A percentile compares a stretch with the other conserved stretches of the same genome.
Conservation (phyloP, 1,284 basidiomycete genomes). For the Apiotrichum gamsii region DNA sequence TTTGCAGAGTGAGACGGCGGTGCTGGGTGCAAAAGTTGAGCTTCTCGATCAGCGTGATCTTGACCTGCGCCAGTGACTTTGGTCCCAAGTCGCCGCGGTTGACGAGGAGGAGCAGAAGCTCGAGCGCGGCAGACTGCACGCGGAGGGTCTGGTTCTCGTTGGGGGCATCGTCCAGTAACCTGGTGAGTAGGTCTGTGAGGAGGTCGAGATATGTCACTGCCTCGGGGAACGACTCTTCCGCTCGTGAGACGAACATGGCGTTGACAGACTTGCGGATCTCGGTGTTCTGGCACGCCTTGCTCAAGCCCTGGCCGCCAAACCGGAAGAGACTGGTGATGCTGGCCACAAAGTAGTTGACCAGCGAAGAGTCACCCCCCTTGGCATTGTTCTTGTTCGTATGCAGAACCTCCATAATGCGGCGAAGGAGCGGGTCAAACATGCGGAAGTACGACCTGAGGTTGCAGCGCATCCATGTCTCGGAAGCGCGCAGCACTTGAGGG, state of each 20-base stretch:
- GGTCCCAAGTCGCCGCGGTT: slow-evolving; percentile 68
- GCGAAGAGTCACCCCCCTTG: slow-evolving; percentile 9
- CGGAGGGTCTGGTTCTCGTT: slow-evolving; percentile 50
- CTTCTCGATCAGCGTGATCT: slow-evolving; percentile 66
- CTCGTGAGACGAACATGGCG: slow-evolving; percentile 3
- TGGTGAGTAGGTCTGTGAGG: slow-evolving; percentile 1
- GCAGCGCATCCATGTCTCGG: slow-evolving; percentile 93
- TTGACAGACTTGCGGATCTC: slow-evolving; percentile 22
- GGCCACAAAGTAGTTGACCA: slow-evolving; percentile 47
- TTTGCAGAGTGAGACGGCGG: slow-evolving; percentile 71
- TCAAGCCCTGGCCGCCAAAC: slow-evolving; percentile 73
- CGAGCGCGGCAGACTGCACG: slow-evolving; percentile 68
- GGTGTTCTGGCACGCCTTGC: slow-evolving; percentile 28
- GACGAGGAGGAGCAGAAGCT: slow-evolving; percentile 74
- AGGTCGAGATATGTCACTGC: slow-evolving; percentile 16
- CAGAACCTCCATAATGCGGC: slow-evolving; percentile 48
- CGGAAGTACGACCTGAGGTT: slow-evolving; percentile 83
- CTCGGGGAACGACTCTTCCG: slow-evolving; percentile 8
- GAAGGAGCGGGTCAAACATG: slow-evolving; percentile 80
- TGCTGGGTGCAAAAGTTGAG: slow-evolving; percentile 67
- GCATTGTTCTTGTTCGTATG: not conserved
- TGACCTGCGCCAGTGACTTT: slow-evolving; percentile 58
- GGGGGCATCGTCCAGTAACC: slow-evolving; percentile 9
- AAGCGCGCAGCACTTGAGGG: slow-evolving; percentile 64
- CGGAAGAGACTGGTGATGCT: slow-evolving; percentile 69